Percentiles rank a stretch among this genome's conserved stretches.
Evolutionary conservation across 116 monocot species (phyloP).

Genomic region (Iris pallida): DNA sequence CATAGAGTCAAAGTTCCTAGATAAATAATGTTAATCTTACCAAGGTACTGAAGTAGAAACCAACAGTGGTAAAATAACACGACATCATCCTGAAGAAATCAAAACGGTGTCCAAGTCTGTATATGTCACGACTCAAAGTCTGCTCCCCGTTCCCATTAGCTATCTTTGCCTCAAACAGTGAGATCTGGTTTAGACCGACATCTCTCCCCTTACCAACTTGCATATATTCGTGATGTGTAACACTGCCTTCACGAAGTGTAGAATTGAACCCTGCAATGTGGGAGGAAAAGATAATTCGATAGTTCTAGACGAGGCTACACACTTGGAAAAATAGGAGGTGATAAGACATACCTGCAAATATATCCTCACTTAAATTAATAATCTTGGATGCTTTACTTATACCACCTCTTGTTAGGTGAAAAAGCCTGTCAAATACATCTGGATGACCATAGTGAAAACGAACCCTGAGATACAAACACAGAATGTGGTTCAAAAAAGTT

Average conservation of each 20-base stretch:
- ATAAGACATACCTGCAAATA: conserved; percentile 58
- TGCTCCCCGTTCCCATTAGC: conserved; percentile 44
- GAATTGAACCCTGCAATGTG: conserved; percentile 40
- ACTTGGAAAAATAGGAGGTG: not conserved
- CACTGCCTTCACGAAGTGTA: conserved; percentile 45
- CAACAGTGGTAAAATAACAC: conserved; percentile 41
- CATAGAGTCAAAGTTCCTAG: not conserved
- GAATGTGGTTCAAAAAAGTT: not conserved
- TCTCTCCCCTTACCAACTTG: conserved; percentile 51
- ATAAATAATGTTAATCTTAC: conserved; percentile 5
- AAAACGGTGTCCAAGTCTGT: conserved; percentile 38
- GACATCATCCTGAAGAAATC: conserved; percentile 46
- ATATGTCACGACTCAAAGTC: conserved; percentile 37
- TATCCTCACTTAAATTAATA: conserved; percentile 86
- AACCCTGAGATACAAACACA: conserved; percentile 41
- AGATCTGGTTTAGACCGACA: conserved; percentile 50
- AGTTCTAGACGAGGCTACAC: not conserved
- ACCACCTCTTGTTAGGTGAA: conserved; percentile 87
- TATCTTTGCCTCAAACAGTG: conserved; percentile 44
- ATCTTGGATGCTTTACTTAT: conserved; percentile 86
- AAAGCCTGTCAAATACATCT: conserved; percentile 89
- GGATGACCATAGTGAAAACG: conserved; percentile 98
- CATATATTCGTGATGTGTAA: conserved; percentile 31
- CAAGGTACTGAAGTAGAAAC: conserved; percentile 40
- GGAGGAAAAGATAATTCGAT: not conserved